A percentile compares a stretch with the other conserved stretches of the same genome.
Evolutionary conservation across 192 early-diverging fungal genomes (phyloP).

Genomic region (Linnemannia exigua): DNA sequence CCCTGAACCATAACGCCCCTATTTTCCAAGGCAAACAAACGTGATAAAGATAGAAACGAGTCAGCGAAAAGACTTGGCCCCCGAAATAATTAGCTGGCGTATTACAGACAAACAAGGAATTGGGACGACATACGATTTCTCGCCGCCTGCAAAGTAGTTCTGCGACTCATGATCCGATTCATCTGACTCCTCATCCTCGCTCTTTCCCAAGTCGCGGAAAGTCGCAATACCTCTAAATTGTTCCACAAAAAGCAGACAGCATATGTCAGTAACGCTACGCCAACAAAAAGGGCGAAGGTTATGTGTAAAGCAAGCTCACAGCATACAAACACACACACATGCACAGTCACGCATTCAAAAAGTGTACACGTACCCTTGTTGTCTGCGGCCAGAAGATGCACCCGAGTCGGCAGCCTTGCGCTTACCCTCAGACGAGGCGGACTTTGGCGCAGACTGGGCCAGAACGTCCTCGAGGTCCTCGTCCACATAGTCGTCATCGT

Average conservation of each 20-base stretch:
- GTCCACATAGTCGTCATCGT: conserved; percentile 59
- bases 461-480: conserved; percentile 51
- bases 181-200: conserved; percentile 48
- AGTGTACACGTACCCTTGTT: conserved; percentile 46
- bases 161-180: conserved; percentile 69
- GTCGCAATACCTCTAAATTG: conserved; percentile 58
- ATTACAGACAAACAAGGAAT: background rate
- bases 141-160: conserved; percentile 94
- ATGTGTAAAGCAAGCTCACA: background rate
- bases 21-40: background rate
- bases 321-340: background rate
- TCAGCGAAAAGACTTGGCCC: background rate
- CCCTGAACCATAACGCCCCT: conserved; percentile 66
- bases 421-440: conserved; percentile 23
- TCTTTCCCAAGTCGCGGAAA: conserved; percentile 58
- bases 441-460: background rate
- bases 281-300: background rate
- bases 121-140: conserved; percentile 86
- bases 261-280: background rate
- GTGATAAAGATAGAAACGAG: background rate
- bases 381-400: conserved; percentile 25
- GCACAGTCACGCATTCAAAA: background rate
- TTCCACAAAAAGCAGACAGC: background rate
- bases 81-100: background rate
- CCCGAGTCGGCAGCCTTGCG: conserved; percentile 31